Base-by-base conservation (phyloP, 805 yeast genomes). In the Candida multigemmis region DNA sequence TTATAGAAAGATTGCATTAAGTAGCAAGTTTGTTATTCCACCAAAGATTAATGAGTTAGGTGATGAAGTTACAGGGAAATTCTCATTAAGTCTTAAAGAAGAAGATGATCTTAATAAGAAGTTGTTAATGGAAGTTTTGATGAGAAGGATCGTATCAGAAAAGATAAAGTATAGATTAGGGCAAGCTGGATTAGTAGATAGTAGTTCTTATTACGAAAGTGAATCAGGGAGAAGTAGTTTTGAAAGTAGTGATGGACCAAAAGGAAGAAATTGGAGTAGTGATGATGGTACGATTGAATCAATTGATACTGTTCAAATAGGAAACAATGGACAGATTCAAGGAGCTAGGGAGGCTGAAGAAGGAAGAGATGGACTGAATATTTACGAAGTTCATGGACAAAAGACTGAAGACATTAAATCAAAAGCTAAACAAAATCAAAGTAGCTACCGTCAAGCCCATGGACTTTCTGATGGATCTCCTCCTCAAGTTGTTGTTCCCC, bases 111-210 rank as follows among this genome's bases (percentile, higher is more conserved):
- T 60, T 26, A 50, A 60, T 26, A 45, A 41, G 21, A 46, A 44
- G 28, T 24, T 61, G 1, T 39, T 56, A n/a, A 42, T 57, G 16
- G 68, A 60, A 28, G 32, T 57, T 5, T 42, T 61, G 22, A 29
- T 61, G n/a, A 46, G 67, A 31, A 38, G 64, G 30, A 61, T 66
- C 1, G 36, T 60, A 35, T 59, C 64, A 18, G 67, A 65, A 5
- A 61, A 61, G 38, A 46, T 61, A 14, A 56, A 42, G 3, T 61
- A 46, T 32, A 34, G 68, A 21, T 40, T 61, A 24, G 31, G 32
- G 11, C 48, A 47, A 19, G 32, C 31, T 23, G 38, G 39, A 8
- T 19, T 19, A 10, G 19, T 11, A 14, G 18, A 26, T 14, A 22
- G 27, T n/a, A 18, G 20, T 8, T 11, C 30, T 2, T 21, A 29